Evolutionary conservation across 371 early-diverging fungal species (phyloP), one percentile per base, ranked within the genome.

Genomic region (Rhizopus microsporus): DNA sequence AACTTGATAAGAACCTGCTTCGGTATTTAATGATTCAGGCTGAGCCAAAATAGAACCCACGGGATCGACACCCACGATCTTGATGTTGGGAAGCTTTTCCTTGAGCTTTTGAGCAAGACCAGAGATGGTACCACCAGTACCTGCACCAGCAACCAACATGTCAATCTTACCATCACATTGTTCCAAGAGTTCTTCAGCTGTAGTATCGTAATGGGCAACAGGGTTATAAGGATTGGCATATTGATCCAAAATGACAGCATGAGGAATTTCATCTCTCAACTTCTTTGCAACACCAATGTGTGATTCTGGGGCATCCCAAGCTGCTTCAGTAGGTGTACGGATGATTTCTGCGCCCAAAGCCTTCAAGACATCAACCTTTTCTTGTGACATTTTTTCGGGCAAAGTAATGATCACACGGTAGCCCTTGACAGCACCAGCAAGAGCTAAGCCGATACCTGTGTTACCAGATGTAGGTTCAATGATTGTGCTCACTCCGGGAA

Each of bases 401-500:
- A 91, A 68, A 32, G 87, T 74, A 13, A 78, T 72, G 16, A 87
- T 81, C n/a, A 86, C 77, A 42, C 80, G 83, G 56, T 84, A 80
- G 0, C 69, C 59, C 31, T 63, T 51, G 51, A 71, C 59, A 13
- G 80, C 73, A 35, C 81, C 66, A 74, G 77, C 67, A 29, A 69
- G 71, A 33, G 83, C 81, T 45, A 67, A 34, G 6, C 74, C 69
- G 13, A 74, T 71, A 63, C 79, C 85, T 34, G 91, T 63, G 65
- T 93, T 91, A 1, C 92, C 91, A 3, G 86, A 83, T 6, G 89
- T 83, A 9, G 92, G 90, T 16, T 91, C 82, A 37, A 93, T 75
- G 66, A 98, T 87, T 30, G 97, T 96, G 57, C 70, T 79, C 48
- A 72, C 85, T 15, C 96, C 96, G 16, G 96, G 95, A 62, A 82